A percentile compares a stretch with the other conserved stretches of the same genome.
Evolutionary conservation across 202 grass and related monocot species (phyloP).

Genomic region (Sporobolus alterniflorus): DNA sequence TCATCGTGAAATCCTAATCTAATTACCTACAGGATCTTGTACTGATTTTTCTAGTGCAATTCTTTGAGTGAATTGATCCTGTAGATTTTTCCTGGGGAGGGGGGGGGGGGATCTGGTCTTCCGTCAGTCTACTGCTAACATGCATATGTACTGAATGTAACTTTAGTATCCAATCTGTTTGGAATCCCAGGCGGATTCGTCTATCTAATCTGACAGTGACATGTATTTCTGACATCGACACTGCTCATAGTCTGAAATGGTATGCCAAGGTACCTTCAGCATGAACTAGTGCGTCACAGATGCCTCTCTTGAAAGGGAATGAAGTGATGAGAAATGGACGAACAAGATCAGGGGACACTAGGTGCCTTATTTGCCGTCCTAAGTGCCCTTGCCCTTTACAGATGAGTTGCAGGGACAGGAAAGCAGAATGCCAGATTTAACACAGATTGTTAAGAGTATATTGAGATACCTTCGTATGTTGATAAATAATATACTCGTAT

Average conservation of each 20-base stretch:
- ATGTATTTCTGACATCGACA: background rate
- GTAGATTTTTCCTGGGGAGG: background rate
- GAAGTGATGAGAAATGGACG: background rate
- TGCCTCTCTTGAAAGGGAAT: background rate
- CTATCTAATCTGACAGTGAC: slow-evolving; percentile 13
- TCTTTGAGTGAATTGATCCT: slow-evolving; percentile 40
- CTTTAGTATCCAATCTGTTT: background rate
- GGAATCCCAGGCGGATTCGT: background rate
- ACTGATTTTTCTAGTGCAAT: slow-evolving; percentile 29
- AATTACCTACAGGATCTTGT: slow-evolving; percentile 30
- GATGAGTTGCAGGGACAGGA: background rate
- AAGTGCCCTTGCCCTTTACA: slow-evolving; percentile 17
- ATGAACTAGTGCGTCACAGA: background rate
- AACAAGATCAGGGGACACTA: background rate
- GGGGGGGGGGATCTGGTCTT: background rate
- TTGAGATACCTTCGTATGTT: no score
- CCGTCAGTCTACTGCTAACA: background rate
- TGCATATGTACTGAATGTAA: background rate
- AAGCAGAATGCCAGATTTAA: slow-evolving; percentile 13
- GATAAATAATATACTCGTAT: no score
- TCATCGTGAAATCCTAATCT: slow-evolving; percentile 17
- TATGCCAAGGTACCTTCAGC: background rate
- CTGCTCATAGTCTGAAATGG: slow-evolving; percentile 1
- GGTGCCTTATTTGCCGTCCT: background rate
- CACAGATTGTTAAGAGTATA: no score